Evolutionary conservation across 139 green algal genomes (phyloP).

Genomic region (Coelastrella sp.): DNA sequence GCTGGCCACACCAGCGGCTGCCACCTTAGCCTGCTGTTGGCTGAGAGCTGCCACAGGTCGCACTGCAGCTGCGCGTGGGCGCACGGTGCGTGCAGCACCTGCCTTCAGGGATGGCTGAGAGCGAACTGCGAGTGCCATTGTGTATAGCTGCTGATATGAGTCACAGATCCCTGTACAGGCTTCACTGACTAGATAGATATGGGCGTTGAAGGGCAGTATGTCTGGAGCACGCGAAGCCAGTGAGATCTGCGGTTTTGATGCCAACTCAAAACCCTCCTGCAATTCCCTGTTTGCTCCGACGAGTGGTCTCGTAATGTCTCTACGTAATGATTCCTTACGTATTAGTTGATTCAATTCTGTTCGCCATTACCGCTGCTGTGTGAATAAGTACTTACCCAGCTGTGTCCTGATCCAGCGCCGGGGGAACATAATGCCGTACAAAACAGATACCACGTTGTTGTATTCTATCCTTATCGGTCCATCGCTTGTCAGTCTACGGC

Average conservation of each 20-base stretch:
- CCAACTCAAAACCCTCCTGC: neutral
- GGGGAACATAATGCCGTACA: no score
- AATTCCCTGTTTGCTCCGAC: neutral
- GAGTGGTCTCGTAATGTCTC: no score
- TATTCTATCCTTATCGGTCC: no score
- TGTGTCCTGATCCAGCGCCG: no score
- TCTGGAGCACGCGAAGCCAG: neutral
- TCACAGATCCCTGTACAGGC: neutral
- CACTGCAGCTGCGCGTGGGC: constrained; percentile 23
- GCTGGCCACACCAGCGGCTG: constrained; percentile 23
- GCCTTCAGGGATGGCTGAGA: constrained; percentile 23
- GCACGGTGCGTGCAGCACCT: constrained; percentile 34
- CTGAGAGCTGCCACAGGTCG: constrained; percentile 40
- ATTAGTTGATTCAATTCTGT: no score
- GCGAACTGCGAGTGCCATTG: constrained; percentile 2
- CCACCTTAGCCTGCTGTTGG: constrained; percentile 13
- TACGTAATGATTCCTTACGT: no score
- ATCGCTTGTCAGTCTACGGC: no score
- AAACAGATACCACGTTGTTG: no score
- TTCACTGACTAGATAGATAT: neutral
- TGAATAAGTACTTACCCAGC: no score
- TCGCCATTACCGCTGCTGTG: no score
- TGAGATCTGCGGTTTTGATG: constrained; percentile 5
- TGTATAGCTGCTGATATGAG: neutral
- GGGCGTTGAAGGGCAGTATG: neutral